phyloP scores from a whole-genome alignment of 306 rosid species.

The Senna siamea region DNA sequence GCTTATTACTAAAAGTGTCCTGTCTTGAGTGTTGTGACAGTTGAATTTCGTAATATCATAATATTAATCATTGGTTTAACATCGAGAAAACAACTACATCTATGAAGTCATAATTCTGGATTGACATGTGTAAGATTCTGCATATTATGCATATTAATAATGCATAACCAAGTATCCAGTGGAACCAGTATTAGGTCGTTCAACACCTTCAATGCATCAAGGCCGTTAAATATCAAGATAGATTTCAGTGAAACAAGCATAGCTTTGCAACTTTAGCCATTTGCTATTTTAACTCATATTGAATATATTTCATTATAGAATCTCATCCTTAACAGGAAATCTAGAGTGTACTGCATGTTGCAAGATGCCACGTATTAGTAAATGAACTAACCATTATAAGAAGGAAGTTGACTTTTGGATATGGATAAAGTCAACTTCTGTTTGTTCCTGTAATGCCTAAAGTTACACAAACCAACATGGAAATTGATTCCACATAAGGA shows the following conservation, averaged over 20 bases:
- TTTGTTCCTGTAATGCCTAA: neutral
- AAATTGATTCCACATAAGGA: slow-evolving; percentile 27
- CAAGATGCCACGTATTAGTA: neutral
- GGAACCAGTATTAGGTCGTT: neutral
- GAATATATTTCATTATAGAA: slow-evolving; percentile 18
- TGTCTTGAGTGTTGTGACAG: neutral
- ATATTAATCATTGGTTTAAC: neutral
- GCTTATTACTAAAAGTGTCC: neutral
- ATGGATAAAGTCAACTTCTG: slow-evolving; percentile 26
- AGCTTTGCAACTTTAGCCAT: neutral
- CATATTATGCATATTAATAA: neutral
- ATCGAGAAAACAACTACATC: neutral
- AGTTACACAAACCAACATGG: neutral
- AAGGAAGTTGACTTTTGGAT: too few relatives aligned
- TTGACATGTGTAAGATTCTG: neutral
- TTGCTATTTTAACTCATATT: neutral
- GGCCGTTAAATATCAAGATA: neutral
- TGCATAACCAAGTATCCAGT: neutral
- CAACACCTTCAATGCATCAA: neutral
- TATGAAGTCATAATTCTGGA: neutral
- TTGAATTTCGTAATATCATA: neutral
- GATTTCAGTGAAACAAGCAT: neutral
- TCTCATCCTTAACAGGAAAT: slow-evolving; percentile 28
- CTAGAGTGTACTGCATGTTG: slow-evolving; percentile 14
- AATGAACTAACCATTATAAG: slow-evolving; percentile 12